Conservation (phyloP, 73 alveolate species). For the Tetrahymena elliotti region DNA sequence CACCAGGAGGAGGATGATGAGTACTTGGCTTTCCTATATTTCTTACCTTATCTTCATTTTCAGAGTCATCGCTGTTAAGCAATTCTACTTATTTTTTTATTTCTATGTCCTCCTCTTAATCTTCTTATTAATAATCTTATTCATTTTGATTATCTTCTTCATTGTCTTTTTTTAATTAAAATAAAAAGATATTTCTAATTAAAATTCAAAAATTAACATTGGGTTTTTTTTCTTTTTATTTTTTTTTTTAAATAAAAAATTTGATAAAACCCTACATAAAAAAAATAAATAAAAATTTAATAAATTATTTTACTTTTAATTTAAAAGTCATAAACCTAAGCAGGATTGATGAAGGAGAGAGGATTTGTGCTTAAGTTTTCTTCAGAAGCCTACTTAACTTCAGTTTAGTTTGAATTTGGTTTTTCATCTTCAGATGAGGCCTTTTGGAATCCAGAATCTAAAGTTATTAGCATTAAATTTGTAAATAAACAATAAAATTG, state of each 20-base stretch:
- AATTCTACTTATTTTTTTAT: neutral
- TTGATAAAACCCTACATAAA: too few relatives aligned
- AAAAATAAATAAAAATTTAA: too few relatives aligned
- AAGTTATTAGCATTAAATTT: neutral
- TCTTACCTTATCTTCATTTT: neutral
- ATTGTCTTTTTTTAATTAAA: neutral
- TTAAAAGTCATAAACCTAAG: neutral
- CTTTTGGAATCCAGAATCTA: neutral
- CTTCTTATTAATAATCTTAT: neutral
- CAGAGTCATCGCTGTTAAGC: neutral
- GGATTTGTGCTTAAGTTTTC: neutral
- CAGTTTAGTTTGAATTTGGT: neutral
- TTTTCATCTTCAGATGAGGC: neutral
- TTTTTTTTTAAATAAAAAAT: neutral
- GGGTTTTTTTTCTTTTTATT: neutral
- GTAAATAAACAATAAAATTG: too few relatives aligned
- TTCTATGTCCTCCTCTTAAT: neutral
- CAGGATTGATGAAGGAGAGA: neutral
- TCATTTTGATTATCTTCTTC: neutral
- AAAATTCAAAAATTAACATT: neutral
- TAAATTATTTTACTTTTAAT: neutral
- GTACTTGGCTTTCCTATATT: neutral
- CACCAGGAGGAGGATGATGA: neutral
- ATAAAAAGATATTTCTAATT: neutral
- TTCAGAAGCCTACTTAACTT: neutral